Conservation (phyloP, 148 eudicot species). For the Nyssa sinensis region DNA sequence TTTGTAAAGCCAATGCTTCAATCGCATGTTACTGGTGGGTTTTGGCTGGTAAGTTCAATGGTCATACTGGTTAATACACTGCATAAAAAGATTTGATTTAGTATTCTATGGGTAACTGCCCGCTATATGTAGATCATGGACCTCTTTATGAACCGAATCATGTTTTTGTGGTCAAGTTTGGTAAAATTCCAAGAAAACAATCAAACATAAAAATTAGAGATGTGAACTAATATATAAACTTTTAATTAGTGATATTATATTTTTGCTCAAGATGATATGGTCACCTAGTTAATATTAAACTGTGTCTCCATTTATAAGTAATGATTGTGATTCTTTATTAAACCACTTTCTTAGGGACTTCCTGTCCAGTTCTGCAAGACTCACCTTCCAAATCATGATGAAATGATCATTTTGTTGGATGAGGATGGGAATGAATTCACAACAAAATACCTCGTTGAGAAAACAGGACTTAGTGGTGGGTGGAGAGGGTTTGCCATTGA, state of each 20-base stretch:
- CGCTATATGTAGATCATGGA: too few relatives aligned
- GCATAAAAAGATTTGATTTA: neutral
- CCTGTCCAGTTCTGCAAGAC: conserved; percentile 54
- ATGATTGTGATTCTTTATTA: neutral
- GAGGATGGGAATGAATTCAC: conserved; percentile 45
- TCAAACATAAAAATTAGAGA: neutral
- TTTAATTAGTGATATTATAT: neutral
- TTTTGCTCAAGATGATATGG: neutral
- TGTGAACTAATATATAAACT: neutral
- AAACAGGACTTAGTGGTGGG: conserved; percentile 77
- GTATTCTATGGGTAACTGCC: too few relatives aligned
- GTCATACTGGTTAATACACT: neutral
- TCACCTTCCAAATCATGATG: conserved; percentile 54
- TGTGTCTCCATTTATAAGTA: neutral
- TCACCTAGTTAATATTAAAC: neutral
- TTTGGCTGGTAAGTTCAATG: conserved; percentile 59
- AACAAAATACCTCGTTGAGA: conserved; percentile 55
- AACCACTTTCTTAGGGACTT: conserved; percentile 43
- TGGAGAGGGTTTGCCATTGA: conserved; percentile 82
- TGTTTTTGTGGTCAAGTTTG: neutral
- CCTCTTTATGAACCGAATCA: neutral
- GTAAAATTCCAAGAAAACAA: neutral
- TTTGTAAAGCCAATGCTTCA: conserved; percentile 87
- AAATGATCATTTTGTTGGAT: conserved; percentile 43
- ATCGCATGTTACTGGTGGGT: conserved; percentile 84